Percentiles rank a stretch among this genome's conserved stretches.
Evolutionary conservation across 2,329 filamentous ascomycete genomes (phyloP).

Genomic region (Epichloe festucae): DNA sequence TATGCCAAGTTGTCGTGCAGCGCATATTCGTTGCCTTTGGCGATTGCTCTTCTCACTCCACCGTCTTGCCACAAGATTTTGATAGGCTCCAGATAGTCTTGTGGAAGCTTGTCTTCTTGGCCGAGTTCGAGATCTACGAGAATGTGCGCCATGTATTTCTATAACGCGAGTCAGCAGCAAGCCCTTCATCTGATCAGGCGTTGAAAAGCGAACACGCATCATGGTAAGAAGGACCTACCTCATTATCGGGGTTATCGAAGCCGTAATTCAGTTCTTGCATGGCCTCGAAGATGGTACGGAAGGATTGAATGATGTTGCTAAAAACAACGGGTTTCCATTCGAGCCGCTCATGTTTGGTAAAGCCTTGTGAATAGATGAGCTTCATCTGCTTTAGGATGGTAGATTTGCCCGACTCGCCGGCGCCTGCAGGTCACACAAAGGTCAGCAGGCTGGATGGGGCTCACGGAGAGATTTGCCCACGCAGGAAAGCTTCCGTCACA

Average conservation of each 20-base stretch:
- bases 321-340: slow-evolving; percentile 95
- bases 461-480: background rate
- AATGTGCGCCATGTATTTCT: slow-evolving; percentile 70
- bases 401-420: slow-evolving; percentile 82
- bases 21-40: slow-evolving; percentile 91
- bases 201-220: slow-evolving; percentile 6
- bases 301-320: slow-evolving; percentile 84
- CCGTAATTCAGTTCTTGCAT: slow-evolving; percentile 76
- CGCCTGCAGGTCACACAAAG: slow-evolving; percentile 44
- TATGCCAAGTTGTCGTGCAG: slow-evolving; percentile 92
- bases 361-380: slow-evolving; percentile 88
- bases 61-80: slow-evolving; percentile 71
- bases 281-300: slow-evolving; percentile 78
- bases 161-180: slow-evolving; percentile 6
- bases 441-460: background rate
- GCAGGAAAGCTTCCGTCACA: slow-evolving; percentile 3
- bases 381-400: slow-evolving; percentile 99
- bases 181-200: slow-evolving; percentile 6
- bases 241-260: slow-evolving; percentile 67
- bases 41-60: slow-evolving; percentile 77
- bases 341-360: slow-evolving; percentile 76
- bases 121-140: slow-evolving; percentile 71
- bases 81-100: slow-evolving; percentile 68
- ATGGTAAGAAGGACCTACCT: slow-evolving; percentile 42
- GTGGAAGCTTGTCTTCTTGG: slow-evolving; percentile 66